These are phyloP conservation scores for Jatropha multifida DNA, from an alignment of 441 rosid genomes.

Conservation along the genomic window DNA sequence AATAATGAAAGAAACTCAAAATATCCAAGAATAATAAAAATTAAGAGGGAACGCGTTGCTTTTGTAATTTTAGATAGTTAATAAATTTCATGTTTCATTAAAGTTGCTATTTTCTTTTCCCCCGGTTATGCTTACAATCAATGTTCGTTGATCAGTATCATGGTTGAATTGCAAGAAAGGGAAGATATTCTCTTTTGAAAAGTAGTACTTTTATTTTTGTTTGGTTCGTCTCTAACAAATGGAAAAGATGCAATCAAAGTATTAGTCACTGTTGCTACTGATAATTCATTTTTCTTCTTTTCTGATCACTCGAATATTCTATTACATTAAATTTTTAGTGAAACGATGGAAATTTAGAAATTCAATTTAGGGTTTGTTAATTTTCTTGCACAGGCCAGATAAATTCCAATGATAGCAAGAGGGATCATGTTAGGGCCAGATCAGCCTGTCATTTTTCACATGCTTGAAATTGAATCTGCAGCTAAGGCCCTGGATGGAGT, in stretches of 20 bases:
- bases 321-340: too few species aligned
- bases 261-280: not conserved
- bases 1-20: not conserved
- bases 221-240: not conserved
- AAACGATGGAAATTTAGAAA: not conserved
- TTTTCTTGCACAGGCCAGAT: conserved; percentile 49
- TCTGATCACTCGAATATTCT: too few species aligned
- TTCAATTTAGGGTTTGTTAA: not conserved
- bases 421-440: conserved; percentile 76
- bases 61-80: not conserved
- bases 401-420: conserved; percentile 85
- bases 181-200: too few species aligned
- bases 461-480: conserved; percentile 69
- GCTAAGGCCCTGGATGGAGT: conserved; percentile 64
- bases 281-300: not conserved
- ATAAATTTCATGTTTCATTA: not conserved
- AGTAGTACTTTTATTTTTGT: not conserved
- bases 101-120: not conserved
- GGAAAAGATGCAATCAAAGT: not conserved
- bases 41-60: not conserved
- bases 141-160: not conserved
- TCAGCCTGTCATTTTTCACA: conserved; percentile 77
- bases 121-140: not conserved
- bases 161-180: too few species aligned
- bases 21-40: not conserved